Evolutionary conservation across 768 basidiomycete species (phyloP).

Genomic region (Cubamyces sp.): DNA sequence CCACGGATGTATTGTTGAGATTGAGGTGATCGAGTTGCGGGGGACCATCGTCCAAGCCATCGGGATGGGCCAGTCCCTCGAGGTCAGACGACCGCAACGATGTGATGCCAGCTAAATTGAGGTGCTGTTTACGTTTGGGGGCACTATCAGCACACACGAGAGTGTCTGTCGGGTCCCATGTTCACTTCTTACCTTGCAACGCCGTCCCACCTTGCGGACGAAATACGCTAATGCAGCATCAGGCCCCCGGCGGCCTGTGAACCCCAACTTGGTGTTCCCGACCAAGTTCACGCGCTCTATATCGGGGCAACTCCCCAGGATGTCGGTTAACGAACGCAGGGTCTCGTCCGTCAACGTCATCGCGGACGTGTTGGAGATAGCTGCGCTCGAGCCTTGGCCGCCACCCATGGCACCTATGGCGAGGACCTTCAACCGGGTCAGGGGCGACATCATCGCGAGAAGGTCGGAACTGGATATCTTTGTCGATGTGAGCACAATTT

Average conservation of each 20-base stretch:
- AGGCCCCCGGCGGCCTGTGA: constrained; percentile 35
- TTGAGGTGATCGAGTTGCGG: constrained; percentile 52
- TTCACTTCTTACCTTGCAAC: constrained; percentile 52
- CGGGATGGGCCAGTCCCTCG: constrained; percentile 46
- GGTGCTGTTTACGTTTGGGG: constrained; percentile 36
- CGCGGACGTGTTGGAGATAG: constrained; percentile 49
- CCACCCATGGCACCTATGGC: constrained; percentile 63
- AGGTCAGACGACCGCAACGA: constrained; percentile 55
- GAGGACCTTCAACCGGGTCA: constrained; percentile 51
- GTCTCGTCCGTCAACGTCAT: constrained; percentile 60
- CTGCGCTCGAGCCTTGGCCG: constrained; percentile 45
- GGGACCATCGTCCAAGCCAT: constrained; percentile 34
- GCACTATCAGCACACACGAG: not conserved
- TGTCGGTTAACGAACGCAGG: constrained; percentile 47
- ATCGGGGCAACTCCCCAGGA: constrained; percentile 39
- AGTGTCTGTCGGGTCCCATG: not conserved
- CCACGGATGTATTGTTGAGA: constrained; percentile 64
- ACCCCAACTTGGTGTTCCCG: constrained; percentile 63
- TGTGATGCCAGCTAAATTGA: constrained; percentile 62
- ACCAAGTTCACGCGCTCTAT: constrained; percentile 64
- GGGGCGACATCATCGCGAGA: constrained; percentile 40
- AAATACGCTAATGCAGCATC: constrained; percentile 48
- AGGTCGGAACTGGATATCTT: constrained; percentile 46
- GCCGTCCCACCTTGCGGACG: constrained; percentile 56
- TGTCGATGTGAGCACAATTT: constrained; percentile 68